A percentile compares a stretch with the other conserved stretches of the same genome.
Evolutionary conservation across 2,329 filamentous ascomycete genomes (phyloP).

Genomic region (Colletotrichum coccodes): DNA sequence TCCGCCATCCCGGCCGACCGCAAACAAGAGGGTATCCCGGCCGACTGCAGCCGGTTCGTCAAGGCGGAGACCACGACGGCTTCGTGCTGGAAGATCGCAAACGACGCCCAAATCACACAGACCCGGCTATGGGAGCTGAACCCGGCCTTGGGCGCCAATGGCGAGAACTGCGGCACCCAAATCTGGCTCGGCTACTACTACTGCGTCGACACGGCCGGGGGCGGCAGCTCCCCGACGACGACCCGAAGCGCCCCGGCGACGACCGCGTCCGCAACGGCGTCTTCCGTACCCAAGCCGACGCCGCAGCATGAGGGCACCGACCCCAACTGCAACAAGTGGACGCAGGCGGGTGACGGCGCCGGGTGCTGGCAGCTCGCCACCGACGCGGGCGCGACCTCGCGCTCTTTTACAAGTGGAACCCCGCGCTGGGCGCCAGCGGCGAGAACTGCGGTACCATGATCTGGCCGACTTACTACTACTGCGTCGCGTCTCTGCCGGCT

Average conservation of each 20-base stretch:
- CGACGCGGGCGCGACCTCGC: slow-evolving; percentile 1
- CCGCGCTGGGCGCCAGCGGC: slow-evolving; percentile 32
- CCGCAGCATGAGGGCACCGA: slow-evolving; percentile 13
- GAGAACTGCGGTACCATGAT: slow-evolving; percentile 38
- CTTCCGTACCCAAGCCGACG: slow-evolving; percentile 15
- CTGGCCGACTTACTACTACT: slow-evolving; percentile 39
- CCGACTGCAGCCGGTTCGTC: slow-evolving; percentile 15
- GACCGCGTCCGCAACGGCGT: neutral
- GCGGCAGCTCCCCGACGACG: neutral
- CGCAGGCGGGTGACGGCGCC: neutral
- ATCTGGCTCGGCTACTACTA: slow-evolving; percentile 39
- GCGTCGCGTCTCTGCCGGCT: slow-evolving; percentile 24
- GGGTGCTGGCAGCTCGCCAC: slow-evolving; percentile 14
- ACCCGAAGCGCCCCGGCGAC: neutral
- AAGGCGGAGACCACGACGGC: neutral
- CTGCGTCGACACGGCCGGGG: slow-evolving; percentile 32
- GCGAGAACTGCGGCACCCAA: slow-evolving; percentile 37
- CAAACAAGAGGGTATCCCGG: slow-evolving; percentile 20
- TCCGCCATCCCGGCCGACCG: neutral
- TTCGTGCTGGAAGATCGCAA: slow-evolving; percentile 15
- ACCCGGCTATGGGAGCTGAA: neutral
- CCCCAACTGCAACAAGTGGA: slow-evolving; percentile 31
- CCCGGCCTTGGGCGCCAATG: slow-evolving; percentile 29
- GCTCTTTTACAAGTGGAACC: slow-evolving; percentile 11
- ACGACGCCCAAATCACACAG: slow-evolving; percentile 12